Base-by-base conservation (phyloP, 169 alveolate species). In the Eimeria zaria region DNA sequence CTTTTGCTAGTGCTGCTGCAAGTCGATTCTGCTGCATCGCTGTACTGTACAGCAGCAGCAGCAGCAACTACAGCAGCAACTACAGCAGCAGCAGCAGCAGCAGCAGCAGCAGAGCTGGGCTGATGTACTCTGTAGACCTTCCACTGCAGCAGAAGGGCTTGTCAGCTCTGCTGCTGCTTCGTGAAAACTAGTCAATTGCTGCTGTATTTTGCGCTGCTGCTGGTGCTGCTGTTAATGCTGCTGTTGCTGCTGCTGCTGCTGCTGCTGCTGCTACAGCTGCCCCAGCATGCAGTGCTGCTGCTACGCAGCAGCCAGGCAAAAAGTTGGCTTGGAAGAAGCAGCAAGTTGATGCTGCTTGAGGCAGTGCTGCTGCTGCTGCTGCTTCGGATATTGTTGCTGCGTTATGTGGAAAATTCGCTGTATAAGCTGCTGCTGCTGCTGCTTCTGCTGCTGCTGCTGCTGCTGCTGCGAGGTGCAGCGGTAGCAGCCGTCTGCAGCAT, bases 391-490 rank as follows among this genome's bases (percentile, higher is more conserved):
- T 41, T 51, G 74, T 74, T 81, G 74, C 39, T 78, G 88, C 44
- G 46, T 9, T 33, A 71, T 36, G 27, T 6, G 83, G 51, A 16
- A 6, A 39, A 71, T 14, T 36, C 53, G 88, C 67, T 41, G 88
- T 67, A 44, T 24, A 62, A 0, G 74, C 74, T 81, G 64, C 44
- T 71, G 81, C 81, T 33, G 81, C 51, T 71, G 88, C 51, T 71
- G 48, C 51, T 71, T 44, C 67, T 78, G 88, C 88, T 78, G 88
- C 88, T 78, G 88, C 88, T 76, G 74, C 74, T 81, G 69, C 91
- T 30, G 73, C 74, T 48, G 51, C 58, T 81, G 74, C 73, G 83
- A 48, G 53, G 67, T 81, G 91, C 74, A n/a, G 91, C 73, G 36
- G 91, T 64, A 24, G 91, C 51, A 24, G 44, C 91, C 44, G 88